Evolutionary conservation across 495 filamentous ascomycete genomes (phyloP).

Genomic region (Podospora didyma): DNA sequence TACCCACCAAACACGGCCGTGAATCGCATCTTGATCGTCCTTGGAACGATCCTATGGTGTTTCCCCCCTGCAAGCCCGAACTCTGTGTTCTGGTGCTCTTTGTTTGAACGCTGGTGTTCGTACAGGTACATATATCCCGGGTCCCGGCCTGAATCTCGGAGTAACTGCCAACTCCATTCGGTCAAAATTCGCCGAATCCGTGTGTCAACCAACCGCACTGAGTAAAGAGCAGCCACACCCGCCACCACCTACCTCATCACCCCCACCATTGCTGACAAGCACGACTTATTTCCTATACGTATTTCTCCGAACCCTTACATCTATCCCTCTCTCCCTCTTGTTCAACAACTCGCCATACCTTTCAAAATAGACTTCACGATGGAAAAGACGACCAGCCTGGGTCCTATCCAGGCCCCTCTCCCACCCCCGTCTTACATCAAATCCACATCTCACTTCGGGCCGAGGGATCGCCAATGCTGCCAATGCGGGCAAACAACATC

Average conservation of each 20-base stretch:
- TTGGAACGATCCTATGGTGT: not conserved
- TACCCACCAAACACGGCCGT: not conserved
- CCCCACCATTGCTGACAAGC: no score
- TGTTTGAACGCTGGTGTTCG: not conserved
- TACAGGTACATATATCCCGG: not conserved
- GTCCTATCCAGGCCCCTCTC: not conserved
- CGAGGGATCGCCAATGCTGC: slow-evolving; percentile 12
- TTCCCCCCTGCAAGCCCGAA: not conserved
- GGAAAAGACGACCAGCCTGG: not conserved
- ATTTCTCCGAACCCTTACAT: not conserved
- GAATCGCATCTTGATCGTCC: not conserved
- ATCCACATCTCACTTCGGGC: slow-evolving; percentile 12
- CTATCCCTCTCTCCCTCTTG: not conserved
- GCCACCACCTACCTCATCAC: no score
- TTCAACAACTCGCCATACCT: not conserved
- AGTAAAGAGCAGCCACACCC: no score
- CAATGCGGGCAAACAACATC: slow-evolving; percentile 8
- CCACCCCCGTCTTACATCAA: slow-evolving; percentile 17
- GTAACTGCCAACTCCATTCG: no score
- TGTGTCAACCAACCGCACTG: no score
- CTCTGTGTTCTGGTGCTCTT: not conserved
- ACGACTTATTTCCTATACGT: not conserved
- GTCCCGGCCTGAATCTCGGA: not conserved
- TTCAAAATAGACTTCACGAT: not conserved
- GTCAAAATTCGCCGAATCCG: no score